phyloP scores from a whole-genome alignment of 2,329 filamentous ascomycete genomes.

The Cladophialophora bantiana region DNA sequence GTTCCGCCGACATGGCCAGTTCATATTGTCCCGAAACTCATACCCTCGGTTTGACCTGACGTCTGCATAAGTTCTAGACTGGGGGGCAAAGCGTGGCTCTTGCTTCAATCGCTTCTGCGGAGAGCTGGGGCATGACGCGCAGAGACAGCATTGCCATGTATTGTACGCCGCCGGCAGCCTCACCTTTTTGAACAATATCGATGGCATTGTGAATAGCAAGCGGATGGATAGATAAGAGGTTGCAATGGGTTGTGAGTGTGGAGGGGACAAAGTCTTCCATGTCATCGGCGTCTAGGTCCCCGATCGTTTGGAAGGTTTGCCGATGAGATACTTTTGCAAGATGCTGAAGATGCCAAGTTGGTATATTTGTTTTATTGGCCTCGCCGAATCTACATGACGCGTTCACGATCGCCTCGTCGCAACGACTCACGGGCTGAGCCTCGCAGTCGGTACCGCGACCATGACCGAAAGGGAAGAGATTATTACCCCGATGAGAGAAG shows the following conservation, averaged over 20 bases:
- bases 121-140: slow-evolving; percentile 42
- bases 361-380: neutral
- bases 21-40: slow-evolving; percentile 41
- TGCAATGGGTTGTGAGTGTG: slow-evolving; percentile 19
- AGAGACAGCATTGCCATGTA: slow-evolving; percentile 47
- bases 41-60: slow-evolving; percentile 39
- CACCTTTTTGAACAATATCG: slow-evolving; percentile 55
- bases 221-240: neutral
- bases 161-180: slow-evolving; percentile 49
- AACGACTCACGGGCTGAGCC: slow-evolving; percentile 5
- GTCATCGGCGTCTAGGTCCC: slow-evolving; percentile 7
- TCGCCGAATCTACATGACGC: slow-evolving; percentile 21
- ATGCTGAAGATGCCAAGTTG: neutral
- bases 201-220: slow-evolving; percentile 27
- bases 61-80: slow-evolving; percentile 48
- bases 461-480: neutral
- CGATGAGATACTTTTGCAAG: neutral
- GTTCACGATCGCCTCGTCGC: slow-evolving; percentile 25
- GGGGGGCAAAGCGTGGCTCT: slow-evolving; percentile 27
- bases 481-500: neutral
- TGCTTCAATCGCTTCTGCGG: slow-evolving; percentile 35
- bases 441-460: neutral
- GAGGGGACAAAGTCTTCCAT: slow-evolving; percentile 21
- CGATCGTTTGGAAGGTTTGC: slow-evolving; percentile 17
- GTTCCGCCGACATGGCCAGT: slow-evolving; percentile 38